phyloP scores from a whole-genome alignment of 2,329 filamentous ascomycete genomes.

The Polychaeton citri region DNA sequence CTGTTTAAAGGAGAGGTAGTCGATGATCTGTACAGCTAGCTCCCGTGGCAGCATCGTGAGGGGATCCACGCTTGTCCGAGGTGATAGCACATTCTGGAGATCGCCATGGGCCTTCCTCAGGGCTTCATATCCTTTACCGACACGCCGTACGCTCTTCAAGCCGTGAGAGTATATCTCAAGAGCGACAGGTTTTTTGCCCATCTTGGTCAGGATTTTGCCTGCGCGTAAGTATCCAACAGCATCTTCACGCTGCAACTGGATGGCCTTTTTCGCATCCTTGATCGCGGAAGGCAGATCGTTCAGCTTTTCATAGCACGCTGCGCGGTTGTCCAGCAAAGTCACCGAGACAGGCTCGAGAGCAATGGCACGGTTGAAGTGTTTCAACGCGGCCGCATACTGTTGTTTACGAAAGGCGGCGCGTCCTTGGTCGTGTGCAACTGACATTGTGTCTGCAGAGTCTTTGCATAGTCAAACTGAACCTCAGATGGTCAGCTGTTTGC shows the following conservation, averaged over 20 bases:
- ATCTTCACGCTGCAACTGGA: conserved; percentile 36
- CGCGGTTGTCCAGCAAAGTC: conserved; percentile 39
- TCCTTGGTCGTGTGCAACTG: conserved; percentile 28
- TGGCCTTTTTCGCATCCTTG: conserved; percentile 44
- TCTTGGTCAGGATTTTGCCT: conserved; percentile 34
- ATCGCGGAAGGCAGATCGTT: conserved; percentile 37
- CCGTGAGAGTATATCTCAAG: conserved; percentile 45
- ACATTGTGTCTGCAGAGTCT: no score
- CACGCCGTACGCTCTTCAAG: conserved; percentile 37
- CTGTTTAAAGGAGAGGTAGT: conserved; percentile 38
- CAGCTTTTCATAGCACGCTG: conserved; percentile 42
- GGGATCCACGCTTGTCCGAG: conserved; percentile 35
- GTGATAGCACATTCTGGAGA: conserved; percentile 28
- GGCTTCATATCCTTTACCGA: conserved; percentile 16
- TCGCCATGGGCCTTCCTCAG: conserved; percentile 30
- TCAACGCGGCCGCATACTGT: conserved; percentile 30
- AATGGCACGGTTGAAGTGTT: conserved; percentile 19
- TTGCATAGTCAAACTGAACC: no score
- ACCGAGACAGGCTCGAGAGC: conserved; percentile 14
- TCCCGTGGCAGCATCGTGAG: conserved; percentile 42
- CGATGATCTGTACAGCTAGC: conserved; percentile 38
- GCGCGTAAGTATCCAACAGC: conserved; percentile 46
- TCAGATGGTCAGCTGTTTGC: no score
- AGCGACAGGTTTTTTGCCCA: conserved; percentile 40
- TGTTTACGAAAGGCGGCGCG: conserved; percentile 30